phyloP scores from a whole-genome alignment of 108 stramenopile genomes.

The Fragilariopsis cylindrus region DNA sequence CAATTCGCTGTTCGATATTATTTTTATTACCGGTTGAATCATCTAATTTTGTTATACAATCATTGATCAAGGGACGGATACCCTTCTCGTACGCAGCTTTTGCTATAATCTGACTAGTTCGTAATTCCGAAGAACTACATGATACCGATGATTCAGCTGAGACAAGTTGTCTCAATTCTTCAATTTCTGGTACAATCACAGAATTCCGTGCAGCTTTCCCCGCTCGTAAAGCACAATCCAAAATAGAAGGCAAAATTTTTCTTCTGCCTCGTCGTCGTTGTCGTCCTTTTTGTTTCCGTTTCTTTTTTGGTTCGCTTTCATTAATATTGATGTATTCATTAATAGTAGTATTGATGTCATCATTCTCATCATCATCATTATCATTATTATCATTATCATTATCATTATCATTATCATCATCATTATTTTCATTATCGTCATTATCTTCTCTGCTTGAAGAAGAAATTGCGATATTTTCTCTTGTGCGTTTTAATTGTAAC shows the following conservation, averaged over 20 bases:
- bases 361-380: background rate
- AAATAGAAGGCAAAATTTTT: slow-evolving; percentile 34
- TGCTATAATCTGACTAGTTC: slow-evolving; percentile 28
- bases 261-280: slow-evolving; percentile 23
- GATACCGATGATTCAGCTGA: slow-evolving; percentile 49
- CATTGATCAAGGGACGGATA: slow-evolving; percentile 43
- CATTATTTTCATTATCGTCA: slow-evolving; percentile 13
- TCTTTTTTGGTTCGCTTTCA: background rate
- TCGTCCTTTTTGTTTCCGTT: no score
- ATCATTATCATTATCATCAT: background rate
- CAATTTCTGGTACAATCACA: slow-evolving; percentile 48
- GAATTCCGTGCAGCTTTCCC: slow-evolving; percentile 75
- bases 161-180: slow-evolving; percentile 48
- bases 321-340: background rate
- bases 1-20: background rate
- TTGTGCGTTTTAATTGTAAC: slow-evolving; percentile 77
- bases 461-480: slow-evolving; percentile 30
- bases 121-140: slow-evolving; percentile 24
- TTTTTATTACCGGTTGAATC: slow-evolving; percentile 23
- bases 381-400: background rate
- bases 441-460: background rate
- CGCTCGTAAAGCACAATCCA: slow-evolving; percentile 66
- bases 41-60: slow-evolving; percentile 34
- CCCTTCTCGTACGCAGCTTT: slow-evolving; percentile 48
- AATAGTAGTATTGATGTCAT: background rate